Conservation (phyloP, 2,329 filamentous ascomycete genomes). For the Beauveria pseudobassiana region DNA sequence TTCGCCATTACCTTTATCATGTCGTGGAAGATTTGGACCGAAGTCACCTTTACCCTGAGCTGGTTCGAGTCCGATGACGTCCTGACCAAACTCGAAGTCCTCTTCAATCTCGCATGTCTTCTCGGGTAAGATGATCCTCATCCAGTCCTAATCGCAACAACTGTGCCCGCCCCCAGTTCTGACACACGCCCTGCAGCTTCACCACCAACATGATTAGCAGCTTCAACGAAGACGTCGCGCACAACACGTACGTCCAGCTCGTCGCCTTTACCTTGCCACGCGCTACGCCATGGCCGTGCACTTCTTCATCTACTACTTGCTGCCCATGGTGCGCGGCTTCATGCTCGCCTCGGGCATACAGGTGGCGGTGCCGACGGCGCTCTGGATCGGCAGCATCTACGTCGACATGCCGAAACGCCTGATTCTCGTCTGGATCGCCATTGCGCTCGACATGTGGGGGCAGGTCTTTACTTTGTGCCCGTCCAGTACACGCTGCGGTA, state of each 20-base stretch:
- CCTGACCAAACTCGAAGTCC: constrained; percentile 47
- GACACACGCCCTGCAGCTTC: constrained; percentile 27
- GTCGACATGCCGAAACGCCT: constrained; percentile 46
- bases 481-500: constrained; percentile 22
- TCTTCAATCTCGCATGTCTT: constrained; percentile 54
- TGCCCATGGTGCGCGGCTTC: constrained; percentile 50
- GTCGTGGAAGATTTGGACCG: constrained; percentile 57
- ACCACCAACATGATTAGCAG: constrained; percentile 56
- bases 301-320: constrained; percentile 36
- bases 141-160: background rate
- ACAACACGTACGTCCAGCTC: constrained; percentile 49
- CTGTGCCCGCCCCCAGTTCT: no score
- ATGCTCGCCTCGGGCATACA: constrained; percentile 43
- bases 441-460: constrained; percentile 46
- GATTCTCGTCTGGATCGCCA: constrained; percentile 48
- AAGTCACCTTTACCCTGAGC: constrained; percentile 47
- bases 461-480: constrained; percentile 33
- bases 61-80: constrained; percentile 60
- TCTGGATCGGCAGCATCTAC: constrained; percentile 56
- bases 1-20: constrained; percentile 56
- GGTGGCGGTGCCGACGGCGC: constrained; percentile 37
- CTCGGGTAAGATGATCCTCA: constrained; percentile 35
- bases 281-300: constrained; percentile 46
- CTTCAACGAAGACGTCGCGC: constrained; percentile 34
- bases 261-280: constrained; percentile 54